Conservation (phyloP, 2,329 filamentous ascomycete genomes). For the Monosporascus sp. region DNA sequence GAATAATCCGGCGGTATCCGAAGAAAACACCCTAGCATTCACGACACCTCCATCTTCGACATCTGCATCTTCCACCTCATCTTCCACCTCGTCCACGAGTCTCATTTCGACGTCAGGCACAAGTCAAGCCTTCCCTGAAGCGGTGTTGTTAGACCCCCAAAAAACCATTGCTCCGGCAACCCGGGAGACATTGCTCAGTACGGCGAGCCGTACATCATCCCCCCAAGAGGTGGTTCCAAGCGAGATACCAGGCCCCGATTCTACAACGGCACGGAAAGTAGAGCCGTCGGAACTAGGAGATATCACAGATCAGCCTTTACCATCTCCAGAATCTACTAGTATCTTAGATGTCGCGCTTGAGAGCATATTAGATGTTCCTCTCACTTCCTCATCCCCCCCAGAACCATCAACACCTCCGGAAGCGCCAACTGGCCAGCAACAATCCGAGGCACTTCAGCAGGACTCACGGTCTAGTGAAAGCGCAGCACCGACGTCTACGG, state of each 20-base stretch:
- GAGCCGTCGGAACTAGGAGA: constrained; percentile 9
- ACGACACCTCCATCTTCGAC: constrained; percentile 11
- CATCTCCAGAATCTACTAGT: background rate
- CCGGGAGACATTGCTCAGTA: constrained; percentile 28
- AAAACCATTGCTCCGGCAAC: constrained; percentile 7
- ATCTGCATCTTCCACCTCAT: constrained; percentile 4
- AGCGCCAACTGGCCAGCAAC: constrained; percentile 7
- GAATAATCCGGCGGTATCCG: constrained; percentile 13
- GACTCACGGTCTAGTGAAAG: constrained; percentile 6
- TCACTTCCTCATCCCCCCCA: background rate
- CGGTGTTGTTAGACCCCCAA: constrained; percentile 4
- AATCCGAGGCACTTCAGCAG: constrained; percentile 5
- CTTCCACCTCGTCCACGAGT: background rate
- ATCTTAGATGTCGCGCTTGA: background rate
- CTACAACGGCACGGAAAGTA: constrained; percentile 9
- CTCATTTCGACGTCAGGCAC: background rate
- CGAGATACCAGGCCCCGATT: constrained; percentile 10
- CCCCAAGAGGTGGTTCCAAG: constrained; percentile 13
- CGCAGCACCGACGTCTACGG: constrained; percentile 9
- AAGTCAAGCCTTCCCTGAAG: constrained; percentile 3
- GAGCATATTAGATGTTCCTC: background rate
- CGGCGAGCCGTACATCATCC: constrained; percentile 29
- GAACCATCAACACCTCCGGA: background rate
- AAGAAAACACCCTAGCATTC: constrained; percentile 10
- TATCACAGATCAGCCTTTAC: background rate